Percentiles rank a stretch among this genome's conserved stretches.
These are phyloP conservation scores for Suillus alpinus DNA, from an alignment of 768 basidiomycete genomes.

Conservation along the genomic window DNA sequence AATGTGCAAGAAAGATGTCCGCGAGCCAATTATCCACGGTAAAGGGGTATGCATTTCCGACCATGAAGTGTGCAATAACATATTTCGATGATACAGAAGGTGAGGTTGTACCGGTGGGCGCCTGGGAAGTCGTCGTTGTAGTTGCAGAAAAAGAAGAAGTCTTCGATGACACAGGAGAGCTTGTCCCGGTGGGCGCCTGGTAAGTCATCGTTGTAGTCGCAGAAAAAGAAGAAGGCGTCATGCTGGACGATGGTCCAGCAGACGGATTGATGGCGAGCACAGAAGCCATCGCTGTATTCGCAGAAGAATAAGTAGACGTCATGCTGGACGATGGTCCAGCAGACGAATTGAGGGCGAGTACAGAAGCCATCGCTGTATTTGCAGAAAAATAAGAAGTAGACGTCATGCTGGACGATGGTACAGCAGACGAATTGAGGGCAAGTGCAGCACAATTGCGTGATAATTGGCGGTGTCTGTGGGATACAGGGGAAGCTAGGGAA, in stretches of 20 bases:
- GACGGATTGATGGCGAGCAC: no score
- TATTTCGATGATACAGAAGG: constrained; percentile 33
- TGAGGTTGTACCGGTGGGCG: not conserved
- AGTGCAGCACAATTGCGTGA: not conserved
- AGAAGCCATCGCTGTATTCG: no score
- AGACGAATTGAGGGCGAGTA: not conserved
- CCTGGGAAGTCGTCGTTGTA: not conserved
- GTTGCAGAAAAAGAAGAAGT: not conserved
- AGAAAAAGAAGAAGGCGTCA: no score
- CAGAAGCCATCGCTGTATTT: not conserved
- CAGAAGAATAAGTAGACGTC: not conserved
- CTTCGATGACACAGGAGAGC: constrained; percentile 26
- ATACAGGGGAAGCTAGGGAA: not conserved
- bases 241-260: not conserved
- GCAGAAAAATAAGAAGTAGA: not conserved
- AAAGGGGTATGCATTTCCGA: constrained; percentile 67
- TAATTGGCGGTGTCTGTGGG: not conserved
- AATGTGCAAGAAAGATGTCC: constrained; percentile 54
- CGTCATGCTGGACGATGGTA: not conserved
- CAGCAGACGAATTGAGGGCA: not conserved
- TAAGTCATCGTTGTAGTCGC: not conserved
- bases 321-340: not conserved
- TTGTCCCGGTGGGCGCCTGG: not conserved
- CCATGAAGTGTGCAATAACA: constrained; percentile 60
- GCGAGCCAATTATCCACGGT: constrained; percentile 39